Base-by-base conservation (phyloP, 805 yeast genomes). In the Yarrowia sp. region DNA sequence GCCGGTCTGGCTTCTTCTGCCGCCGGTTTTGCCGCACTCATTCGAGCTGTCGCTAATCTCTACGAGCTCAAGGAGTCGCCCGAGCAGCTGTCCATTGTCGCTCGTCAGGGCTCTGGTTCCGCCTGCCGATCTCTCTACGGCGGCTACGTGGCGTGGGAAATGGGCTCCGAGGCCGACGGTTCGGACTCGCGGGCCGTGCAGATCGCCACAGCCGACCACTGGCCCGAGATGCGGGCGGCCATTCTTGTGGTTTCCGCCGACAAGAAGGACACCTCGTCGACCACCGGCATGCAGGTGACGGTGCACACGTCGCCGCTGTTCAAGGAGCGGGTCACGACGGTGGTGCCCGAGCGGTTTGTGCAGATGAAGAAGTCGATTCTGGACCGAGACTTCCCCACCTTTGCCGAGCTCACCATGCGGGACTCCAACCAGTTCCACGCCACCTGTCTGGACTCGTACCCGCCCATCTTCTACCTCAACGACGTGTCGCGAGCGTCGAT, bases 141-240 rank as follows among this genome's bases (percentile, higher is more conserved):
- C 58, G 99, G 99, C 9, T 95, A 87, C 76, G 99, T 95, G 13
- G 98, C 98, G 3, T 95, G 99, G 99, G 97, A 95, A 78, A 92
- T 93, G 98, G 99, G 99, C 68, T 71, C 73, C 3, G 71, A 75
- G 69, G 79, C 71, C 0, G 89, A 92, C 75, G 99, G 99, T n/a
- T 82, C 85, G 53, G 99, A 95, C 79, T 93, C 98, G 14, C 88
- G 87, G 73, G 99, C 99, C 3, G 96, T 92, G 36, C 92, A 93
- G 80, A 86, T 95, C 46, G 97, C 97, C 3, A 89, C 96, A 9
- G 75, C 83, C 72, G 82, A 81, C 42, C 96, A 91, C 78, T 95
- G 99, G 99, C 92, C 98, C 49, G 83, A 85, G 47, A 90, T 95
- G 88, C 88, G 89, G 73, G 98, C 98, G 19, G 91, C 92, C 38